Conservation (phyloP, 208 protist species). For the Crithidia expoeki region DNA sequence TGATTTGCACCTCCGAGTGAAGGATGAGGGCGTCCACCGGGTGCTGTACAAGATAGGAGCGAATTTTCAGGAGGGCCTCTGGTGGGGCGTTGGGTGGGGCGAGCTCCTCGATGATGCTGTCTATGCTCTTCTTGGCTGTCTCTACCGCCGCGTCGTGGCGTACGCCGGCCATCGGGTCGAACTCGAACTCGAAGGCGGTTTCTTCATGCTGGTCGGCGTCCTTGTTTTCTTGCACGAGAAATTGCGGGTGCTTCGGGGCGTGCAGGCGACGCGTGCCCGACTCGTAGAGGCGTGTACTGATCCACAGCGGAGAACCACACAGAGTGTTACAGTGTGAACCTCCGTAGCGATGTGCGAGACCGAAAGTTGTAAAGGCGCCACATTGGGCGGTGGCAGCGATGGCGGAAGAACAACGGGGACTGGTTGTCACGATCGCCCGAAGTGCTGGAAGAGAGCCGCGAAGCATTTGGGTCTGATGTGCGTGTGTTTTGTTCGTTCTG, state of each 20-base stretch:
- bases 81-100: slow-evolving; percentile 59
- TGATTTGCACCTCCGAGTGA: slow-evolving; percentile 71
- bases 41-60: slow-evolving; percentile 70
- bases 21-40: slow-evolving; percentile 82
- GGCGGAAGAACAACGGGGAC: no score
- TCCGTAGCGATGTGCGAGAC: no score
- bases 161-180: slow-evolving; percentile 80
- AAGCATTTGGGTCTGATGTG: no score
- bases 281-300: neutral
- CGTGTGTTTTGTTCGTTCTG: no score
- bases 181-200: slow-evolving; percentile 57
- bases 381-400: no score
- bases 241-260: neutral
- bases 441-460: no score
- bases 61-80: slow-evolving; percentile 55
- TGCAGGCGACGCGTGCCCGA: neutral
- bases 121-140: slow-evolving; percentile 61
- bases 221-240: neutral
- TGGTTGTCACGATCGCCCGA: no score
- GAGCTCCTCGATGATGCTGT: slow-evolving; percentile 58
- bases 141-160: slow-evolving; percentile 77
- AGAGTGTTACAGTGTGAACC: neutral
- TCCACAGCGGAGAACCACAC: neutral
- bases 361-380: no score
- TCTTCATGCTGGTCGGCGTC: neutral